Evolutionary conservation across 2,329 filamentous ascomycete genomes (phyloP), one percentile per base, ranked within the genome.

Genomic region (Colletotrichum echinochloae): DNA sequence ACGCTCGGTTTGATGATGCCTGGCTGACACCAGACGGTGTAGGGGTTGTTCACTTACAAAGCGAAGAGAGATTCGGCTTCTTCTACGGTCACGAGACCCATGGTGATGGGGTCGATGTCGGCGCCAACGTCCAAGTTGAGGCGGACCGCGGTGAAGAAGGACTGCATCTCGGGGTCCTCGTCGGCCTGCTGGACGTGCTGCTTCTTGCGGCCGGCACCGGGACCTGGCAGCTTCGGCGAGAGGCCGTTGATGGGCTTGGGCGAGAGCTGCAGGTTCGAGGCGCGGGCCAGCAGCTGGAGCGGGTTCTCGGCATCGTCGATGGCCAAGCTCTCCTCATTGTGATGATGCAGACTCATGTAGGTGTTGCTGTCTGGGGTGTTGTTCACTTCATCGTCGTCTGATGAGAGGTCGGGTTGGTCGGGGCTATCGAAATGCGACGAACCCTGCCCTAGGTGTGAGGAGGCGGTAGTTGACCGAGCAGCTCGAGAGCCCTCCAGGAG

Each of bases 221-320:
- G 56, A 41, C 46, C 63, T 66, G 51, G 54, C 41, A 68, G 72
- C 26, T 72, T 72, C 20, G 72, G 72, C n/a, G 72, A 73, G 23
- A 65, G 56, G 4, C 70, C 76, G 39, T 72, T 75, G 44, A 74
- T 75, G 11, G 78, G 70, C 54, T 77, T 76, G 1, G 83, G 85
- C 30, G 85, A 86, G n/a, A 88, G 83, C 68, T 88, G 87, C 48
- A 92, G 84, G 78, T 92, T 91, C 0, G 92, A 94, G 1, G 91
- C 92, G 39, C 91, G 86, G 3, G 92, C 92, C 41, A 94, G 88
- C 20, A 94, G 81, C 77, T 94, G 91, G 6, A 94, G 81, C 0
- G 91, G 91, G 71, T 94, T 94, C 76, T 94, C 91, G 4, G 91
- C 91, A 77, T 93, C 92, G 74, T 94, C 91, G 33, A 92, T 82